Percentiles rank a stretch among this genome's conserved stretches.
phyloP scores from a whole-genome alignment of 176 grass and related monocot genomes.

The Calamus simplicifolius region DNA sequence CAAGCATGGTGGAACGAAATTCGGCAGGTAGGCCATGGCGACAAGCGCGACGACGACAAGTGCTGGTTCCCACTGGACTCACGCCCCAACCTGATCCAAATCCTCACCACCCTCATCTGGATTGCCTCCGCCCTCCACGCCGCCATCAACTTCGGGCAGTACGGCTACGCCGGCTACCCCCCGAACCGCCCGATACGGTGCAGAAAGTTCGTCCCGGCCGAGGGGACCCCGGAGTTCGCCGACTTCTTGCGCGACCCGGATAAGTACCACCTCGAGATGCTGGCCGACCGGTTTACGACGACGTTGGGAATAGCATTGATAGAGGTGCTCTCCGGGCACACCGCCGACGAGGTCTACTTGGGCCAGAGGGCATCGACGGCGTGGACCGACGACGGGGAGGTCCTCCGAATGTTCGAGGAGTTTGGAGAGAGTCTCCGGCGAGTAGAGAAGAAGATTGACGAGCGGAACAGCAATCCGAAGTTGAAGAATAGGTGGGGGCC shows the following conservation, averaged over 20 bases:
- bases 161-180: conserved; percentile 75
- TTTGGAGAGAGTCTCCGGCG: conserved; percentile 42
- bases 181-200: conserved; percentile 82
- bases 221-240: conserved; percentile 44
- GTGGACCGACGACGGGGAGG: conserved; percentile 71
- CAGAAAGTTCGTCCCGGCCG: conserved; percentile 58
- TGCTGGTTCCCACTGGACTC: conserved; percentile 72
- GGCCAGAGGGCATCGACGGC: conserved; percentile 51
- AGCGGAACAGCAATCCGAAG: conserved; percentile 46
- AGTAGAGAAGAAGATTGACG: conserved; percentile 51
- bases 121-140: conserved; percentile 85
- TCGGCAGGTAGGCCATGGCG: conserved; percentile 62
- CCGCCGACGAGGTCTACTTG: conserved; percentile 81
- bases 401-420: conserved; percentile 49
- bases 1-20: conserved; percentile 82
- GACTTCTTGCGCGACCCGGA: conserved; percentile 53
- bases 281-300: conserved; percentile 70
- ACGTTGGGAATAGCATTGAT: conserved; percentile 77
- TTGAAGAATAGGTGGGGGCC: conserved; percentile 57
- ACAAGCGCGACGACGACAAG: conserved; percentile 35
- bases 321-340: conserved; percentile 87
- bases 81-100: conserved; percentile 29
- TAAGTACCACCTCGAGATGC: conserved; percentile 50
- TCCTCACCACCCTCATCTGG: conserved; percentile 83
- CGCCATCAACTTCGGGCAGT: conserved; percentile 91